A percentile compares a stretch with the other conserved stretches of the same genome.
These are phyloP conservation scores for Rhodotorula graminis DNA, from an alignment of 768 basidiomycete genomes.

Conservation along the genomic window DNA sequence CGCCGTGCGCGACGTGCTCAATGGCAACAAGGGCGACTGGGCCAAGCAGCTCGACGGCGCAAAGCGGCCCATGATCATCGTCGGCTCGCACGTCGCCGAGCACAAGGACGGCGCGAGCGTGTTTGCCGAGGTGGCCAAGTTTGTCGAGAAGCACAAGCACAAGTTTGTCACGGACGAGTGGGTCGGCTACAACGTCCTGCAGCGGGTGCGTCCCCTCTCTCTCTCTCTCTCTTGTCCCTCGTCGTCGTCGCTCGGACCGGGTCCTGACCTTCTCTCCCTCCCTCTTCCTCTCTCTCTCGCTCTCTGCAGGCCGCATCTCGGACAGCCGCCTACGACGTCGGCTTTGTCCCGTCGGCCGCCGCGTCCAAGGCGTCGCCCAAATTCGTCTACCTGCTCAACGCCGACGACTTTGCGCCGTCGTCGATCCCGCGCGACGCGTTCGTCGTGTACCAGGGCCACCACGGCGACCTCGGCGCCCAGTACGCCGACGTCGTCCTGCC, in stretches of 20 bases:
- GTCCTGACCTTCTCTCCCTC: not conserved
- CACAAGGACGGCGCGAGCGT: conserved; percentile 75
- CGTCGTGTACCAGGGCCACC: conserved; percentile 98
- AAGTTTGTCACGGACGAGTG: conserved; percentile 79
- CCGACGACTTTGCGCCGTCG: conserved; percentile 84
- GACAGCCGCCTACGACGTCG: conserved; percentile 88
- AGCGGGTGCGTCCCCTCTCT: conserved; percentile 60
- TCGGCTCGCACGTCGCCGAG: conserved; percentile 80
- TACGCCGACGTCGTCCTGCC: conserved; percentile 96
- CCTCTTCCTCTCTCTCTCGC: not conserved
- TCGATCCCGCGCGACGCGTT: conserved; percentile 87
- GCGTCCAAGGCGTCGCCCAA: conserved; percentile 75
- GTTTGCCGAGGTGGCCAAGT: conserved; percentile 70
- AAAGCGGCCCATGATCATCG: conserved; percentile 84
- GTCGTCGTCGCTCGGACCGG: too few species aligned
- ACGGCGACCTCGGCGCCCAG: conserved; percentile 93
- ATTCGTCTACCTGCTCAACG: conserved; percentile 93
- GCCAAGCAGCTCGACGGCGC: conserved; percentile 80
- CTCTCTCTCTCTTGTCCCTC: not conserved
- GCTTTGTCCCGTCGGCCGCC: conserved; percentile 78
- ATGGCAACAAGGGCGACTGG: conserved; percentile 58
- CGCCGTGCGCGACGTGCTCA: conserved; percentile 70
- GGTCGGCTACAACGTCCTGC: conserved; percentile 90
- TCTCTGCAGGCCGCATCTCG: conserved; percentile 72
- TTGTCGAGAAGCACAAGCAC: conserved; percentile 69